These are phyloP conservation scores for Macadamia tetraphylla DNA, from an alignment of 164 flowering plant genomes.

Conservation along the genomic window DNA sequence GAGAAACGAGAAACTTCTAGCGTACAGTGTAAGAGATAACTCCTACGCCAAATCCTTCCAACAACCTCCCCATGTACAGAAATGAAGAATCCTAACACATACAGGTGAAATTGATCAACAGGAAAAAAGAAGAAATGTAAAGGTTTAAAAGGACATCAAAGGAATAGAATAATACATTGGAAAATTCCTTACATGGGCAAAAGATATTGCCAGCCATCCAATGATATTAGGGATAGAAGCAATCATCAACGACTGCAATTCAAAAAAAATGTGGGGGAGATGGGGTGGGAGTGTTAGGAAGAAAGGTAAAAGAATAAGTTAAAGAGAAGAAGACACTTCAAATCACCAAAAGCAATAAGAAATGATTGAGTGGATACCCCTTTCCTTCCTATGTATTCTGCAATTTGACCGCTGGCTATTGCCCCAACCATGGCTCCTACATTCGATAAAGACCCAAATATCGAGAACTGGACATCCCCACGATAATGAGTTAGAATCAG, in stretches of 20 bases:
- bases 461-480: constrained; percentile 38
- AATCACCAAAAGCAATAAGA: no score
- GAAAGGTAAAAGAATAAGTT: not conserved
- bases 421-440: constrained; percentile 83
- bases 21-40: constrained; percentile 57
- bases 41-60: constrained; percentile 74
- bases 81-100: constrained; percentile 47
- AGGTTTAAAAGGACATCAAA: not conserved
- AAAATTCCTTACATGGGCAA: constrained; percentile 44
- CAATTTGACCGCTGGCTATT: constrained; percentile 65
- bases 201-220: constrained; percentile 67
- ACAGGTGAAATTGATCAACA: not conserved
- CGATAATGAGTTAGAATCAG: not conserved
- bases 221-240: constrained; percentile 68
- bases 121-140: not conserved
- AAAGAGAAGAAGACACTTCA: not conserved
- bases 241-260: constrained; percentile 59
- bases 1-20: not conserved
- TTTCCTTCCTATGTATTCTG: constrained; percentile 66
- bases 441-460: constrained; percentile 69
- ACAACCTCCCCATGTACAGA: constrained; percentile 57
- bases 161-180: not conserved
- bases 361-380: constrained; percentile 36
- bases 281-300: no score
- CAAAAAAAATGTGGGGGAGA: not conserved